A percentile compares a stretch with the other conserved stretches of the same genome.
Conservation (phyloP, 495 filamentous ascomycete genomes). For the Annulohypoxylon bovei region DNA sequence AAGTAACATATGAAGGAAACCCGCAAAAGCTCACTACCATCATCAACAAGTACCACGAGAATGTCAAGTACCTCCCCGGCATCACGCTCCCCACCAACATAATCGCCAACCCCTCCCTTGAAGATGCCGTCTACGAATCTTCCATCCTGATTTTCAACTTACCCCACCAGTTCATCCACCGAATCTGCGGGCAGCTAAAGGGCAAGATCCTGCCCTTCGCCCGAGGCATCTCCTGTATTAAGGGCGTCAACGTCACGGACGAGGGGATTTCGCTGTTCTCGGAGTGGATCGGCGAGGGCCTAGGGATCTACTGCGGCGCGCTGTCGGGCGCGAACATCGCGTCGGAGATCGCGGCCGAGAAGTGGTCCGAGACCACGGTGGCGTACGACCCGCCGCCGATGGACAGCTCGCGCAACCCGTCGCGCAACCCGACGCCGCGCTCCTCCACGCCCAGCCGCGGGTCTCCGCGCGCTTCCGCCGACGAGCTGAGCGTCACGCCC, state of each 20-base stretch:
- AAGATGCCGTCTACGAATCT: slow-evolving; percentile 80
- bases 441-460: slow-evolving; percentile 60
- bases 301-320: slow-evolving; percentile 97
- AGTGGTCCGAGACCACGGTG: slow-evolving; percentile 96
- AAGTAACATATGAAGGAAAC: slow-evolving; percentile 74
- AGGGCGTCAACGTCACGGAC: slow-evolving; percentile 91
- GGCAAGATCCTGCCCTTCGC: slow-evolving; percentile 92
- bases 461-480: slow-evolving; percentile 54
- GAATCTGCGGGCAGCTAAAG: slow-evolving; percentile 83
- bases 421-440: slow-evolving; percentile 71
- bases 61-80: slow-evolving; percentile 93
- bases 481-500: slow-evolving; percentile 66
- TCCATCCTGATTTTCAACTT: slow-evolving; percentile 96
- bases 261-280: slow-evolving; percentile 87
- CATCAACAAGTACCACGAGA: slow-evolving; percentile 95
- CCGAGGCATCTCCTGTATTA: slow-evolving; percentile 95
- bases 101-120: slow-evolving; percentile 86
- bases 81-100: slow-evolving; percentile 87
- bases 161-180: slow-evolving; percentile 95
- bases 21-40: slow-evolving; percentile 87
- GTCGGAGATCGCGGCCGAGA: slow-evolving; percentile 91
- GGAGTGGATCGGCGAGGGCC: slow-evolving; percentile 88
- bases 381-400: slow-evolving; percentile 94
- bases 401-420: slow-evolving; percentile 75
- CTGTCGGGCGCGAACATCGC: slow-evolving; percentile 98